These are phyloP conservation scores for Citeromyces nyonsensis DNA, from an alignment of 805 yeast genomes.

Conservation along the genomic window DNA sequence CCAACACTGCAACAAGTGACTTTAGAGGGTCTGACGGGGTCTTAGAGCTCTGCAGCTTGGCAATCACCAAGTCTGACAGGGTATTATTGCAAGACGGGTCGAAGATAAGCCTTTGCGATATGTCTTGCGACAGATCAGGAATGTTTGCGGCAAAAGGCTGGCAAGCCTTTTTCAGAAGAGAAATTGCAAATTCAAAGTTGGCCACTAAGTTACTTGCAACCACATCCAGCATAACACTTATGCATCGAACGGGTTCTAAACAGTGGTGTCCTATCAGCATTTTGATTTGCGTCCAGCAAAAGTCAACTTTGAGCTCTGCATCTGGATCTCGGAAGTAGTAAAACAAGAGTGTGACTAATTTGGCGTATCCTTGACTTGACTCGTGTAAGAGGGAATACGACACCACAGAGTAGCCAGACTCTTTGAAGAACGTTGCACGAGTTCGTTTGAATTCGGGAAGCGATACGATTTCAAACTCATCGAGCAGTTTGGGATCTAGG, in stretches of 20 bases:
- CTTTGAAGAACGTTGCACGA: constrained; percentile 6
- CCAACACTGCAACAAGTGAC: constrained; percentile 30
- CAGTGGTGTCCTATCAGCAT: constrained; percentile 59
- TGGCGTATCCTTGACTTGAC: constrained; percentile 66
- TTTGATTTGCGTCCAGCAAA: constrained; percentile 30
- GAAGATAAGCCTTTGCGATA: too few relatives aligned
- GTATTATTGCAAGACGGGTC: too few relatives aligned
- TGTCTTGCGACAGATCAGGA: too few relatives aligned
- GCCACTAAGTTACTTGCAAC: constrained; percentile 20
- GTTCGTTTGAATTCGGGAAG: too few relatives aligned
- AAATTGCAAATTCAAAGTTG: constrained; percentile 28
- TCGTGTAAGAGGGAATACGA: constrained; percentile 53
- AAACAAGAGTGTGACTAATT: constrained; percentile 33
- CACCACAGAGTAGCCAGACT: constrained; percentile 12
- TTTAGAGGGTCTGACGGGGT: background rate
- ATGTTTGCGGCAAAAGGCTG: too few relatives aligned
- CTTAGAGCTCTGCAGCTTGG: background rate
- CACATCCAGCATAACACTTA: constrained; percentile 47
- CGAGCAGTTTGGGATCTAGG: constrained; percentile 11
- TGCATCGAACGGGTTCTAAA: constrained; percentile 56
- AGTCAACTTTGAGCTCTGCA: constrained; percentile 22
- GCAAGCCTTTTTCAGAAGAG: constrained; percentile 32
- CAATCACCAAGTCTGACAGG: background rate
- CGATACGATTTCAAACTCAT: constrained; percentile 12
- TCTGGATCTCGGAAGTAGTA: constrained; percentile 23